Percentiles rank a stretch among this genome's conserved stretches.
Evolutionary conservation across 257 asterid genomes (phyloP).

Genomic region (Nicotiana tomentosiformis): DNA sequence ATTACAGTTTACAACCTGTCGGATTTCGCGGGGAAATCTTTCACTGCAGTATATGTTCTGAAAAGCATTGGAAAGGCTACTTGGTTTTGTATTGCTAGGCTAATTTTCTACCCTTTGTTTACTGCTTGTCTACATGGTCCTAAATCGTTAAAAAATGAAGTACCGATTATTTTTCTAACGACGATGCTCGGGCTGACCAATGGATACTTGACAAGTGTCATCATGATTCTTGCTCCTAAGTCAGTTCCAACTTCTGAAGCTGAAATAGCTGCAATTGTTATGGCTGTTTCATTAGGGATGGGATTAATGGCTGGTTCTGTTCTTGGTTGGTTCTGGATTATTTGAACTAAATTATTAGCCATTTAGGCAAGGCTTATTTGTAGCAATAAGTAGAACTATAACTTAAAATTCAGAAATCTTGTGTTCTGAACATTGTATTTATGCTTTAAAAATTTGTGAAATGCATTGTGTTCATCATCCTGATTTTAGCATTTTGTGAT

Average conservation of each 20-base stretch:
- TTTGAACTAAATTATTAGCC: slow-evolving; percentile 18
- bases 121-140: slow-evolving; percentile 65
- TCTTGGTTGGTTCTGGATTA: slow-evolving; percentile 76
- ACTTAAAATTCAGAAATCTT: neutral
- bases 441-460: neutral
- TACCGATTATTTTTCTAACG: slow-evolving; percentile 51
- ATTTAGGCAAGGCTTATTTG: neutral
- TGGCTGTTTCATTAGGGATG: slow-evolving; percentile 59
- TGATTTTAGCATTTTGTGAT: neutral
- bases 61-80: slow-evolving; percentile 38
- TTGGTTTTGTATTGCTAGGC: slow-evolving; percentile 58
- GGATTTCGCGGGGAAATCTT: slow-evolving; percentile 61
- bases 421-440: neutral
- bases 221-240: slow-evolving; percentile 79
- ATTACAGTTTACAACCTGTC: slow-evolving; percentile 49
- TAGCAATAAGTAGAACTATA: neutral
- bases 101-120: slow-evolving; percentile 62
- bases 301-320: slow-evolving; percentile 63
- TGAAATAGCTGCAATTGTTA: slow-evolving; percentile 66
- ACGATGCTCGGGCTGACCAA: slow-evolving; percentile 52
- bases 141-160: slow-evolving; percentile 63
- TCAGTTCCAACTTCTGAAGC: slow-evolving; percentile 46
- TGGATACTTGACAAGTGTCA: slow-evolving; percentile 76
- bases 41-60: slow-evolving; percentile 40
- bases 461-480: neutral